Evolutionary conservation across 257 asterid species (phyloP), one percentile per base, ranked within the genome.

Genomic region (Nicotiana benthamiana): DNA sequence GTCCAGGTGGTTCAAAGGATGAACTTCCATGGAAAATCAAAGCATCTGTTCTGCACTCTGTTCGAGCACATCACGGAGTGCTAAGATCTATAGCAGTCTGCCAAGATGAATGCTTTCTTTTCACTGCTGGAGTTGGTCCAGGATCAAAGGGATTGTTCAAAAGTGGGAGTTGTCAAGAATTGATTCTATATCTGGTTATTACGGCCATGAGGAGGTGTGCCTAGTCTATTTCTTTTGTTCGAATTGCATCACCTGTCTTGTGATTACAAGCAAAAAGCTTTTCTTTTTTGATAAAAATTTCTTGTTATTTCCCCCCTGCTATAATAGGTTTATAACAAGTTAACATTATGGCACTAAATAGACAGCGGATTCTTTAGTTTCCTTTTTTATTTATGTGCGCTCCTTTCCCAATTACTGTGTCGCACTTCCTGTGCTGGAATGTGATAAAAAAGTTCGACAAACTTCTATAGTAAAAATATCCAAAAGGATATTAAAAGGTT

Each of bases 181-280:
- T 83, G 93, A 90, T 83, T 89, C 92, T 83, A 79, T 89, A 79
- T 86, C 96, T 82, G 91, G 97, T 88, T 95, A 95, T 86, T 83
- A 93, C 86, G 97, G 98, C 80, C 99, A 95, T 54, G 98, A 93
- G 56, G 99, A 95, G 99, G 99, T 95, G 87, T 85, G 90, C 80
- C 85, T 84, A 79, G 59, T 75, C 81, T 80, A 52, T 79, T 65
- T 76, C 78, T 24, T 57, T 46, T 80, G 75, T 64, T 80, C 66
- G 75, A 67, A 67, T 82, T 77, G 60, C 79, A 62, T 80, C 72
- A 18, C 80, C 28, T 46, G 60, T 81, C 65, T 54, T 20, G 64
- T 72, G 59, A 22, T 51, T 52, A 15, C 8, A 53, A 15, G 59
- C 2, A 13, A 53, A 53, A 53, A 16, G 20, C 20, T 53, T 16